A percentile compares a stretch with the other conserved stretches of the same genome.
Evolutionary conservation across 1,284 basidiomycete species (phyloP).

Genomic region (Ustilago tritici): DNA sequence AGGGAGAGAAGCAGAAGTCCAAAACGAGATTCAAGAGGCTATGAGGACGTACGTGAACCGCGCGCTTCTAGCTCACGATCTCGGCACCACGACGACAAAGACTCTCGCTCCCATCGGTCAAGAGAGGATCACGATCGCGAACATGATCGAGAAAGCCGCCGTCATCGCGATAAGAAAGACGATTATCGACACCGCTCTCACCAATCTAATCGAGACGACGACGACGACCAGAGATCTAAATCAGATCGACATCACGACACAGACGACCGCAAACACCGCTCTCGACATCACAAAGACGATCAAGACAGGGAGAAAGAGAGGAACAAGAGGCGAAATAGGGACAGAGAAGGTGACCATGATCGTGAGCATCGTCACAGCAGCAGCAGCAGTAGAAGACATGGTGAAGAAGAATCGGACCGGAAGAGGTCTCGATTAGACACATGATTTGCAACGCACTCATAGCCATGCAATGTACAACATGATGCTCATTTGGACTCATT

Average conservation of each 20-base stretch:
- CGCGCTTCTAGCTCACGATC: background rate
- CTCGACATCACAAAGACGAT: background rate
- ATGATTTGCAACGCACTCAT: background rate
- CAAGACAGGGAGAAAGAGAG: background rate
- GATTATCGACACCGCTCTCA: conserved; percentile 12
- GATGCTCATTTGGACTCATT: too few relatives aligned
- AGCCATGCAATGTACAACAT: background rate
- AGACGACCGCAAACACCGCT: conserved; percentile 9
- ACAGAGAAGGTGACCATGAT: conserved; percentile 6
- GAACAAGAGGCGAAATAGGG: conserved; percentile 8
- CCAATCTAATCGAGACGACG: conserved; percentile 4
- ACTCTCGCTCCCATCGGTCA: conserved; percentile 1
- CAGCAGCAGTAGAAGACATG: background rate
- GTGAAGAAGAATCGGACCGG: conserved; percentile 18
- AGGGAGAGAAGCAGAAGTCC: conserved; percentile 24
- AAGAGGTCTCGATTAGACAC: conserved; percentile 27
- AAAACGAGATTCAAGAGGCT: conserved; percentile 13
- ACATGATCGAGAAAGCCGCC: background rate
- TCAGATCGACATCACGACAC: conserved; percentile 13
- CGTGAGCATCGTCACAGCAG: conserved; percentile 1
- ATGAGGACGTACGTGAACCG: background rate
- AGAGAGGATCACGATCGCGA: conserved; percentile 16
- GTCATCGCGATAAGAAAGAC: conserved; percentile 4
- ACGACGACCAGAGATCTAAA: conserved; percentile 12
- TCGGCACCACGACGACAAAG: conserved; percentile 2